Evolutionary conservation across 2,329 filamentous ascomycete species (phyloP).

Genomic region (Sarocladiaceae sp.): DNA sequence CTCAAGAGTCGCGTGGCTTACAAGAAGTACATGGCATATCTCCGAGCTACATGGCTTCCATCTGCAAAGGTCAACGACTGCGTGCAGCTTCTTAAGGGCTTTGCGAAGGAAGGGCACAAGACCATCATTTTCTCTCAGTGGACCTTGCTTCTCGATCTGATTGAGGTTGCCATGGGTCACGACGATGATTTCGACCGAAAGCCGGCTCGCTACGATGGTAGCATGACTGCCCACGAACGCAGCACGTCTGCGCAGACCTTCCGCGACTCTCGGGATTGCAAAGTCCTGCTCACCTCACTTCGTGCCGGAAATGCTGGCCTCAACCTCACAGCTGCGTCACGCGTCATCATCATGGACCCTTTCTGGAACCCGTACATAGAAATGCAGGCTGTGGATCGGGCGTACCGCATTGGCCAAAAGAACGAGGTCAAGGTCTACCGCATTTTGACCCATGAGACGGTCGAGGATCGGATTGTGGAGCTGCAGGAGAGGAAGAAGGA

Average conservation of each 20-base stretch:
- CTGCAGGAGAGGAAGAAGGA: slow-evolving; percentile 74
- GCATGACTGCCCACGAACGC: slow-evolving; percentile 63
- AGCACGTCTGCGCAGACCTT: slow-evolving; percentile 63
- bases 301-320: slow-evolving; percentile 78
- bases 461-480: slow-evolving; percentile 79
- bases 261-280: slow-evolving; percentile 56
- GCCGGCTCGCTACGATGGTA: slow-evolving; percentile 72
- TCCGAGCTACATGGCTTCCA: slow-evolving; percentile 63
- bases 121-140: slow-evolving; percentile 74
- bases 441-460: slow-evolving; percentile 67
- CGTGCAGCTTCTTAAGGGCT: slow-evolving; percentile 64
- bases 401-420: slow-evolving; percentile 79
- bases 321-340: slow-evolving; percentile 75
- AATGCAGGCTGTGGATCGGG: slow-evolving; percentile 85
- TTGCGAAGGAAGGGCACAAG: slow-evolving; percentile 57
- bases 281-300: slow-evolving; percentile 75
- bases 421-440: slow-evolving; percentile 72
- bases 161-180: slow-evolving; percentile 68
- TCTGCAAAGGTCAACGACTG: slow-evolving; percentile 80
- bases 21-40: slow-evolving; percentile 60
- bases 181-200: slow-evolving; percentile 43
- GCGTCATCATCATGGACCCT: slow-evolving; percentile 85
- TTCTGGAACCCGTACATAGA: slow-evolving; percentile 95
- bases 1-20: slow-evolving; percentile 58
- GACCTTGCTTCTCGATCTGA: slow-evolving; percentile 66